Evolutionary conservation across 2,329 filamentous ascomycete species (phyloP), one percentile per base, ranked within the genome.

Genomic region (Xylaria sp.): DNA sequence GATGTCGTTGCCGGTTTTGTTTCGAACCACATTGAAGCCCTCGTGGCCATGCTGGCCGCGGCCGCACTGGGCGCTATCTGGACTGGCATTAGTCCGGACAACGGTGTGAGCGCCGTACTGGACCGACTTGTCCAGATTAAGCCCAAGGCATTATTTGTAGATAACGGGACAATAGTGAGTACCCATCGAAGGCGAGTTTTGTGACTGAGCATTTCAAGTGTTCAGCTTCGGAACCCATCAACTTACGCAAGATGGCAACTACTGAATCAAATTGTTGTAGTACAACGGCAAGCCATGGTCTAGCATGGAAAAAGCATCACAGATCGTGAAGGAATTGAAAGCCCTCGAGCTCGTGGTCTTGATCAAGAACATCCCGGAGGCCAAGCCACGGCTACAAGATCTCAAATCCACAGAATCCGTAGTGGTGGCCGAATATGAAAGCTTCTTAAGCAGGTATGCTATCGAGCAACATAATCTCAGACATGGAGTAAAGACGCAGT

Each of bases 21-120:
- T 15, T 95, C 93, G 25, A 98, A 99, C 77, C 94, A 98, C 79
- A 89, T 89, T 7, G 92, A 97, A 79, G 92, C 94, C 0, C 83
- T 98, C 23, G 90, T 98, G 12, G 93, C 94, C 23, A 96, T 97
- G 90, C 86, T 99, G 39, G 92, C 93, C 1, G 88, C 94, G 0
- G 90, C 94, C 0, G 90, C 93, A 0, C 80, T 98, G 1, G 96
- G 96, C 36, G 94, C 92, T 18, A 88, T 97, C 46, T 98, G 95
- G 95, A 97, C 94, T 0, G 92, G 92, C 7, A 93, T 98, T 58
- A 97, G 93, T 75, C 94, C 95, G 2, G 95, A 98, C 79, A 97
- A 92, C 18, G 95, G 95, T 12, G 93, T 97, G 1, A 93, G 93
- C 75, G 95, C 94, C 18, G 94, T 98, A 0, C 83, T 98, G 31